Evolutionary conservation across 2,329 filamentous ascomycete genomes (phyloP), one percentile per base, ranked within the genome.

Genomic region (Microcyclospora pomicola): DNA sequence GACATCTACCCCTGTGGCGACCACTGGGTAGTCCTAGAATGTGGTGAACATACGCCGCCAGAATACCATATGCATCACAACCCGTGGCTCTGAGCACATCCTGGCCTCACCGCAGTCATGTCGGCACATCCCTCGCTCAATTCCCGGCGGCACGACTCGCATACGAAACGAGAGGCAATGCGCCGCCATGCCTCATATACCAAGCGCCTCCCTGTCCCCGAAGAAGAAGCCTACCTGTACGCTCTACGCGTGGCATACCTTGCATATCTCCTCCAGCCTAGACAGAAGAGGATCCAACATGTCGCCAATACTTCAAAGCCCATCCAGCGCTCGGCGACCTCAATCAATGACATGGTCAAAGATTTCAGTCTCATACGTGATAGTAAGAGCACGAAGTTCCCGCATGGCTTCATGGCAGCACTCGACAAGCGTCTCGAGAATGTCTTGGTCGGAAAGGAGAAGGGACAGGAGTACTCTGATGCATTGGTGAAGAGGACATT

Each of bases 401-500:
- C 80, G 3, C 75, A 81, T 65, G 77, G 74, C 35, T 83, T 83
- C 59, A 74, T 82, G 62, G 64, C 67, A 37, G 75, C 76, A 49
- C 62, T 84, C 42, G 77, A 82, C 54, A 88, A 87, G 62, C 73
- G 86, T 44, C 74, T 94, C 57, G 80, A 82, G 41, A 79, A 79
- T 27, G 80, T 94, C 36, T 64, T 96, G 51, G 75, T 80, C 50
- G 86, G 87, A 30, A 81, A 71, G 43, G 91, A 96, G 63, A 77
- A 71, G 49, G 72, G 88, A 55, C 85, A 83, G 11, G 91, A 92
- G 53, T 98, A 82, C 63, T 83, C 81, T 55, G 91, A 98, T 65
- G 70, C 82, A n/a, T 69, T 80, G 16, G 80, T 98, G 47, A 95
- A 94, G 64, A 75, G 88, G 44, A 92, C 85, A 2, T 98, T 98